phyloP scores from a whole-genome alignment of 2,329 filamentous ascomycete species.

The Botrytis cinerea region DNA sequence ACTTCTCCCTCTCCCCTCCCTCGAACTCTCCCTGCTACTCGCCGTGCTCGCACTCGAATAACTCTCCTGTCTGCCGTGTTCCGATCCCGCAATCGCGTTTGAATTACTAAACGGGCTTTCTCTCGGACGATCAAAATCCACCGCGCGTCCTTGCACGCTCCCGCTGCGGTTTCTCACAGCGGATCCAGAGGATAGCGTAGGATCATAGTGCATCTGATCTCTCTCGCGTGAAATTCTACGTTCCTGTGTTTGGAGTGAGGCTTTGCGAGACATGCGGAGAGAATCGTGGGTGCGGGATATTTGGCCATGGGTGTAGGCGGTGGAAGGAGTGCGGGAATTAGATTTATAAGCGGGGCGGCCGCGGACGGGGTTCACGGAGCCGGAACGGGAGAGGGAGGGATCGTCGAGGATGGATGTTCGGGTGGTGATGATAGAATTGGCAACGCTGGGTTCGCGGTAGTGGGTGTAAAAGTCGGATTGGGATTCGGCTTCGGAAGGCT shows the following conservation, averaged over 20 bases:
- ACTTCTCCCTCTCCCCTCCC: background rate
- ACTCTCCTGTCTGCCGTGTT: background rate
- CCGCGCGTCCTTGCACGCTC: constrained; percentile 6
- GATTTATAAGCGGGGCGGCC: background rate
- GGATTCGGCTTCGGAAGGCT: background rate
- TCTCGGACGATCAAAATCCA: constrained; percentile 17
- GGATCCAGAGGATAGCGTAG: background rate
- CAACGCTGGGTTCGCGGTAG: background rate
- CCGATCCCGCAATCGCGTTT: background rate
- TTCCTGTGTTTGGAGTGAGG: background rate
- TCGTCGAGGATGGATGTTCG: background rate
- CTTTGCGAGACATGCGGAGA: constrained; percentile 5
- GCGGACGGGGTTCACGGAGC: background rate
- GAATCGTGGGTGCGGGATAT: constrained; percentile 16
- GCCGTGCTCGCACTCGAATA: background rate
- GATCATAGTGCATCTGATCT: constrained; percentile 22
- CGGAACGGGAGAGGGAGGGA: background rate
- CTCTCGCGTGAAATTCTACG: background rate
- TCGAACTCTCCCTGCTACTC: background rate
- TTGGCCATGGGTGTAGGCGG: background rate
- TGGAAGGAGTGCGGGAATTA: background rate
- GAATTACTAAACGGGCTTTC: constrained; percentile 18
- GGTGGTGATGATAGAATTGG: background rate
- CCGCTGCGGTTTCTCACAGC: background rate
- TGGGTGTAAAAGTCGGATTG: background rate